Conservation (phyloP, 768 basidiomycete species). For the Tulasnella calospora region DNA sequence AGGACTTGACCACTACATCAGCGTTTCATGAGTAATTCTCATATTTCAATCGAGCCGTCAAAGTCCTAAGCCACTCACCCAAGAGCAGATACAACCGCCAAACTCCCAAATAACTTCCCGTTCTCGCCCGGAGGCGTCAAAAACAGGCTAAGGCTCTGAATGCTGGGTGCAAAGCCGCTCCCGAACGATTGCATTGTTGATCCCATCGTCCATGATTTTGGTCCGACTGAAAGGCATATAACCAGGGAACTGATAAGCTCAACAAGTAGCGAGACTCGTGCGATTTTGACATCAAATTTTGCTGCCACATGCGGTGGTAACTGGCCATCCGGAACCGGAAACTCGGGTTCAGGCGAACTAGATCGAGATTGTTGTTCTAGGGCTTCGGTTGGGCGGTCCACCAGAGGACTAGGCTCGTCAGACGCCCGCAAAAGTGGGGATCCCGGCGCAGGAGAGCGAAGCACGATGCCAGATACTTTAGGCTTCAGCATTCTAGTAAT, state of each 20-base stretch:
- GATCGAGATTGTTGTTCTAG: background rate
- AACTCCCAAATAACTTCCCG: conserved; percentile 73
- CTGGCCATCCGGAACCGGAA: background rate
- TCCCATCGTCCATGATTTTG: conserved; percentile 49
- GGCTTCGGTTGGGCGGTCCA: background rate
- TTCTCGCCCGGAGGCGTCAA: conserved; percentile 47
- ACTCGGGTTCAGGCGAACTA: background rate
- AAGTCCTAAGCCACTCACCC: conserved; percentile 39
- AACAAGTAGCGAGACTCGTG: conserved; percentile 55
- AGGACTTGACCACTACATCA: conserved; percentile 55
- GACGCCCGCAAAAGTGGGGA: background rate
- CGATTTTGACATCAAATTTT: conserved; percentile 64
- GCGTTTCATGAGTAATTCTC: background rate
- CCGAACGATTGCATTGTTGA: conserved; percentile 54
- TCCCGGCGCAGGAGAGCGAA: background rate
- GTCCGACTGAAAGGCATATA: conserved; percentile 47
- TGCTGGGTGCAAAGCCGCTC: conserved; percentile 58
- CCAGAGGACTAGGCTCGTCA: background rate
- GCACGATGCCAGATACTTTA: conserved; percentile 31
- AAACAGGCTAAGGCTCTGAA: conserved; percentile 62
- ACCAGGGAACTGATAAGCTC: conserved; percentile 50
- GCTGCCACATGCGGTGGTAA: conserved; percentile 7
- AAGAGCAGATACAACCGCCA: conserved; percentile 68
- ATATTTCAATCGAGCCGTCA: background rate
- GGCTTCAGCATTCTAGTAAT: conserved; percentile 53